Percentiles rank a stretch among this genome's conserved stretches.
phyloP scores from a whole-genome alignment of 306 rosid species.

The Lathyrus oleraceus region DNA sequence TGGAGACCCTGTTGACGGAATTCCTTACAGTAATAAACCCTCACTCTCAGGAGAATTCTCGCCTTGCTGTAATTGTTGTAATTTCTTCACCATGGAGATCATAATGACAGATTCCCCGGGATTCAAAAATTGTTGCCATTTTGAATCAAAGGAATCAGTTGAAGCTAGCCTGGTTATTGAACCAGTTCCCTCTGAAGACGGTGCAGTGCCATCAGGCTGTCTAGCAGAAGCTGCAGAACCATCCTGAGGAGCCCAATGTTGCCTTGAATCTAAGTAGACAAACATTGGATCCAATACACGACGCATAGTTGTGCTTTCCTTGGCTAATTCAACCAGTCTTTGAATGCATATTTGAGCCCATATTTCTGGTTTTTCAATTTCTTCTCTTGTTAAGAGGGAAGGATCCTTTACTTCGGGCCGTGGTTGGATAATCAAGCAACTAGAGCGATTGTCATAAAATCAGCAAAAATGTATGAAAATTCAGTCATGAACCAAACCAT shows the following conservation, averaged over 20 bases:
- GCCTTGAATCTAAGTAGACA: slow-evolving; percentile 75
- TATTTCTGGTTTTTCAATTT: slow-evolving; percentile 72
- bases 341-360: slow-evolving; percentile 95
- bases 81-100: too few species aligned
- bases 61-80: too few species aligned
- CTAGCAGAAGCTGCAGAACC: too few species aligned
- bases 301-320: slow-evolving; percentile 95
- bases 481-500: slow-evolving; percentile 95
- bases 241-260: slow-evolving; percentile 72
- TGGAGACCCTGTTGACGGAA: too few species aligned
- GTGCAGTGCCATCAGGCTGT: too few species aligned
- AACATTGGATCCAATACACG: slow-evolving; percentile 88
- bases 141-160: too few species aligned
- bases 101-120: too few species aligned
- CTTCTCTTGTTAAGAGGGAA: slow-evolving; percentile 82
- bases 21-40: too few species aligned
- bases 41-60: too few species aligned
- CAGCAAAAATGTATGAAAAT: slow-evolving; percentile 69
- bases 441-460: slow-evolving; percentile 58
- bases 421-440: slow-evolving; percentile 53
- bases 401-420: slow-evolving; percentile 83
- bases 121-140: too few species aligned
- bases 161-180: too few species aligned
- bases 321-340: slow-evolving; percentile 82
- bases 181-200: too few species aligned